phyloP scores from a whole-genome alignment of 164 flowering plant species.

The Magnolia kwangsiensis region DNA sequence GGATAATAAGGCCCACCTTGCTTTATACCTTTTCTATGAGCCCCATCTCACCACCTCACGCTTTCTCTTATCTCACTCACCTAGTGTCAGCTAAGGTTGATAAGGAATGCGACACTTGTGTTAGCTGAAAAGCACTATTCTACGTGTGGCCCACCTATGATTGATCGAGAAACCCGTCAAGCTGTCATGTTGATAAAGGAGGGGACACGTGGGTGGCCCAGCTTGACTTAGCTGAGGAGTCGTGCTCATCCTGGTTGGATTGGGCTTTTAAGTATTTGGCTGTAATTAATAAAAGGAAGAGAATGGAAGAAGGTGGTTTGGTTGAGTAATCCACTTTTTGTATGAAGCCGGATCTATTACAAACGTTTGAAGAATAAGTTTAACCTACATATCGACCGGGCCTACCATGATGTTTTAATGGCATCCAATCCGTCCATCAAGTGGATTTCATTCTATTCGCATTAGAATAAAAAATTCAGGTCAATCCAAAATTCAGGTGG shows the following conservation, averaged over 20 bases:
- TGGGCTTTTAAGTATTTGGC: background rate
- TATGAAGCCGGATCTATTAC: too few species aligned
- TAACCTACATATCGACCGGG: too few species aligned
- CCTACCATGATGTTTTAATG: too few species aligned
- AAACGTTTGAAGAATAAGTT: too few species aligned
- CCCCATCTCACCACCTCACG: background rate
- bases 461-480: too few species aligned
- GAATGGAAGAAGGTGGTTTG: background rate
- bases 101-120: background rate
- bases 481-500: too few species aligned
- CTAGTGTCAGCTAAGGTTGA: background rate
- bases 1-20: background rate
- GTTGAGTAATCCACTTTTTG: too few species aligned
- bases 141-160: background rate
- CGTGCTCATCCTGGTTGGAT: background rate
- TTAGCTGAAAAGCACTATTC: background rate
- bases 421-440: too few species aligned
- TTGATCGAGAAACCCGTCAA: background rate
- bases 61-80: too few species aligned
- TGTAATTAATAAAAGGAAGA: background rate
- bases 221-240: slow-evolving; percentile 1
- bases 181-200: background rate
- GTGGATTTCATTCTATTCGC: too few species aligned
- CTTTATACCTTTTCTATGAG: background rate
- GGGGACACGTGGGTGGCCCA: background rate